These are phyloP conservation scores for Lactarius deliciosus DNA, from an alignment of 768 basidiomycete genomes.

Conservation along the genomic window DNA sequence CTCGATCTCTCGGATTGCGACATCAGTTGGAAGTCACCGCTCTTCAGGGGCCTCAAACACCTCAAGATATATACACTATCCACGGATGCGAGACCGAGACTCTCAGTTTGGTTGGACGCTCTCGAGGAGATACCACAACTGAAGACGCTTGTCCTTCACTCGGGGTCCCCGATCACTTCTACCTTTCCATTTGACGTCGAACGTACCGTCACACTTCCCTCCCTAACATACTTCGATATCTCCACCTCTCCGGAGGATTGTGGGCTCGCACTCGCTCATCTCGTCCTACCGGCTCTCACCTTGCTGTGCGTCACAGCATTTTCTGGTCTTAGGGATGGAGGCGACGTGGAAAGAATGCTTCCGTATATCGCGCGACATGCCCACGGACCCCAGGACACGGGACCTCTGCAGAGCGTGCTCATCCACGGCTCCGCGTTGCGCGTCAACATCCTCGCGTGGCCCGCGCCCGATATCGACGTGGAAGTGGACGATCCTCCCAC, in stretches of 20 bases:
- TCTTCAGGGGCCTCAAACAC: neutral
- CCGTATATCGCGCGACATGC: neutral
- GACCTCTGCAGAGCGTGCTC: too few relatives aligned
- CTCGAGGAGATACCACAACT: neutral
- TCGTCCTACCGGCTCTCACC: neutral
- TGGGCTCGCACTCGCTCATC: neutral
- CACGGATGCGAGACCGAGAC: neutral
- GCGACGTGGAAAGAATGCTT: neutral
- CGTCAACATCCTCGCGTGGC: too few relatives aligned
- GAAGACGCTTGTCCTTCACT: neutral
- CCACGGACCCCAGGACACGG: slow-evolving; percentile 6
- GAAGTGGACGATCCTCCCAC: too few relatives aligned
- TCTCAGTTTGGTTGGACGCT: slow-evolving; percentile 6
- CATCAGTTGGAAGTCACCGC: slow-evolving; percentile 14
- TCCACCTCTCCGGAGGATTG: neutral
- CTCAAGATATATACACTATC: neutral
- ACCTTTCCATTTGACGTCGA: neutral
- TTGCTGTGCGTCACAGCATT: neutral
- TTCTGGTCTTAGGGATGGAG: neutral
- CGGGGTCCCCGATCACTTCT: neutral
- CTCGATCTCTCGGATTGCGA: neutral
- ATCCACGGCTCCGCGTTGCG: too few relatives aligned
- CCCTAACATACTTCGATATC: neutral
- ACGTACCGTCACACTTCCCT: neutral
- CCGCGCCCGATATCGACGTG: too few relatives aligned